phyloP scores from a whole-genome alignment of 2,329 filamentous ascomycete species.

The Torrubiella hemipterigena region DNA sequence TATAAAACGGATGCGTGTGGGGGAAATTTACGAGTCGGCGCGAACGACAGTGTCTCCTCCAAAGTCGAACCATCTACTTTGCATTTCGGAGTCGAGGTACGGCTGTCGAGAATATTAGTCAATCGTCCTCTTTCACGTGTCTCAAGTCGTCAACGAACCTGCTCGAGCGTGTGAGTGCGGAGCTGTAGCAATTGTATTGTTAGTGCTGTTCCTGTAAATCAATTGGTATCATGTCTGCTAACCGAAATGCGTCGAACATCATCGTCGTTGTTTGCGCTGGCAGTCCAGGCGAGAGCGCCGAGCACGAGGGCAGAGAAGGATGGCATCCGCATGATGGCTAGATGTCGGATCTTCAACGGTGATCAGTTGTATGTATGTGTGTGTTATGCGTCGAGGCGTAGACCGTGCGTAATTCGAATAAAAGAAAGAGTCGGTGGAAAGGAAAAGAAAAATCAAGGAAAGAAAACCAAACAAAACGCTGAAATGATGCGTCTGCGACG shows the following conservation, averaged over 20 bases:
- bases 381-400: too few relatives aligned
- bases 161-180: conserved; percentile 71
- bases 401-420: too few relatives aligned
- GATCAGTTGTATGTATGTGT: too few relatives aligned
- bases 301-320: conserved; percentile 35
- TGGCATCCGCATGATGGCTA: conserved; percentile 35
- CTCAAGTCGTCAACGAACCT: conserved; percentile 43
- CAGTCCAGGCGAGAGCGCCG: conserved; percentile 36
- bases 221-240: conserved; percentile 11
- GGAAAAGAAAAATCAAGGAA: too few relatives aligned
- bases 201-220: conserved; percentile 7
- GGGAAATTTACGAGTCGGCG: conserved; percentile 48
- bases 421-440: too few relatives aligned
- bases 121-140: conserved; percentile 10
- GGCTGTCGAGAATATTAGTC: conserved; percentile 43
- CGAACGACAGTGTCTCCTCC: conserved; percentile 85
- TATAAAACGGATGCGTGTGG: conserved; percentile 3
- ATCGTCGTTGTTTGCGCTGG: conserved; percentile 30
- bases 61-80: conserved; percentile 98
- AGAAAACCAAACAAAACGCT: too few relatives aligned
- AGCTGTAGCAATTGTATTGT: conserved; percentile 39
- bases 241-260: conserved; percentile 42
- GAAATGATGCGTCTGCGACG: too few relatives aligned
- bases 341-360: too few relatives aligned
- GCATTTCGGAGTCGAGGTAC: conserved; percentile 95